Evolutionary conservation across 2,329 filamentous ascomycete genomes (phyloP), one percentile per base, ranked within the genome.

Genomic region (Coleophoma eucalyptorum): DNA sequence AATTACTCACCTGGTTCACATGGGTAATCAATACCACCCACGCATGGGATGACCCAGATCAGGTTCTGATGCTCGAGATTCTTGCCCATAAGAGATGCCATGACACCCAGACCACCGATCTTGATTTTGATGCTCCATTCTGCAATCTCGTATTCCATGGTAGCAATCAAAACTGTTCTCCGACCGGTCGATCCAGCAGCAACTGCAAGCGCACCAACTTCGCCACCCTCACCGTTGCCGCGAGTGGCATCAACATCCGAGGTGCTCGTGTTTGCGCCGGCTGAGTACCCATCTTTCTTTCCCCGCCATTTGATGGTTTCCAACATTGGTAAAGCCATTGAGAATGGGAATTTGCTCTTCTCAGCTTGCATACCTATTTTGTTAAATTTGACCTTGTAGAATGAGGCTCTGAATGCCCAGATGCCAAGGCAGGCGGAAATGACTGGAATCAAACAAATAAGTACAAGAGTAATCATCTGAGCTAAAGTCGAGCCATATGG

Each of bases 51-150:
- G 18, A 81, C 77, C 79, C 79, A 87, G 55, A 87, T 78, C 1
- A 87, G 70, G 60, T 86, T 76, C 58, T 85, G 77, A 55, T 87
- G 81, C 2, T 77, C 71, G 8, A 87, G 74, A 48, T 83, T 79
- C 60, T 83, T 82, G 16, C 80, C 80, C 83, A 87, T 37, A 2
- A 86, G 68, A 57, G 84, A 80, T 31, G 83, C 83, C 83, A 87
- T 87, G 54, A 86, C 83, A 63, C 83, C 83, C 5, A 87, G 71
- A 51, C 83, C 83, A 52, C 83, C 83, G 37, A 87, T 87, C 67
- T 87, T 87, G 69, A 87, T 82, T 65, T 84, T 86, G 67, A 87
- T 83, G 5, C 69, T 74, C 79, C 83, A 86, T 59, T 87, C 83
- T 49, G 83, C 80, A 54, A 87, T 86, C 54, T 86, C 81, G 65